Base-by-base conservation (phyloP, 192 early-diverging fungal species). In the Dissophora globulifera region DNA sequence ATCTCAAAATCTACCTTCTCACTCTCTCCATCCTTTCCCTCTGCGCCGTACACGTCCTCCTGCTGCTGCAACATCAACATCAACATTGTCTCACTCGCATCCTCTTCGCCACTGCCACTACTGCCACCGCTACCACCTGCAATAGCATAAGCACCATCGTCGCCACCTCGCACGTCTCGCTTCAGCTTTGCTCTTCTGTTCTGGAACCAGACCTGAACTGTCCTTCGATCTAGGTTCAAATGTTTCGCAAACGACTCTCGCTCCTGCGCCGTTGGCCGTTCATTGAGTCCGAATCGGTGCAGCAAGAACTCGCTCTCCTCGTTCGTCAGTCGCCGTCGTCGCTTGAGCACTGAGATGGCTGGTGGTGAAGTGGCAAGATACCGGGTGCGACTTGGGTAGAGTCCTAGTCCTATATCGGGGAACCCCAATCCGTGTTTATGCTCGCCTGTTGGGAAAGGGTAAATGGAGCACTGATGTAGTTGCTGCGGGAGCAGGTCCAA, bases 121-220 rank as follows among this genome's bases (percentile, higher is more conserved):
- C n/a, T n/a, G n/a, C n/a, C 0, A 2, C 26, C 26, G 7, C 13
- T 2, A 13, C 29, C 31, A 17, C 4, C 52, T 20, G 20, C 8
- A n/a, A 22, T 31, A 6, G 2, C 17, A 5, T 32, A 27, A 38
- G 2, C 52, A 38, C 1, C 32, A 27, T 38, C 25, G 11, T 19
- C 26, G n/a, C 22, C 54, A 25, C 42, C 56, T 23, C 57, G 57
- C 30, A 46, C 62, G 6, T 89, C 87, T 40, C 89, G 82, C 79
- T 93, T 93, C 49, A 86, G 79, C 70, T 94, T 94, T 48, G 92
- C 92, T 19, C 92, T 84, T 20, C 90, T 84, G 64, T 92, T 92
- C 60, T 92, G 91, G 79, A 92, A 92, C 92, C 89, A 91, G 13
- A 91, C 85, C 51, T 91, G 89, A 20, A 91, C 83, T 2, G 85